Base-by-base conservation (phyloP, 805 yeast species). In the Suhomyces vadensis region DNA sequence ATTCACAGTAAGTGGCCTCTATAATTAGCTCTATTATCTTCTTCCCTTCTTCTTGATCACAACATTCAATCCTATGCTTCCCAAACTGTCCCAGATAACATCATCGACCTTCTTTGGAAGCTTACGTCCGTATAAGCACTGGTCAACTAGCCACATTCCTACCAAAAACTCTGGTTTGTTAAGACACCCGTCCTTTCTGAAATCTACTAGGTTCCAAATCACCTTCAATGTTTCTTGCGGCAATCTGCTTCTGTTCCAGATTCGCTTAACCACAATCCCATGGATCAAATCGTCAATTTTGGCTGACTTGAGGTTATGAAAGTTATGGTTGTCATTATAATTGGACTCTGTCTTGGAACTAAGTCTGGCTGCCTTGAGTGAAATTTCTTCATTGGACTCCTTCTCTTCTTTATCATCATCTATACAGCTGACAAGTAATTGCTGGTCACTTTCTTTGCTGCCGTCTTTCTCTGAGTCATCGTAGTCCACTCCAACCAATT, bases 91-190 rank as follows among this genome's bases (percentile, higher is more conserved):
- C 98, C 98, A 94, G 1, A 92, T 82, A 22, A 74, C 76, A 4
- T 77, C 79, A 31, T 78, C 82, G 5, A 94, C 78, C 29, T 65
- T 65, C 47, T 78, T 75, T 0, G 99, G 98, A 39, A 94, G 67
- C 61, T 94, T 94, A 31, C 95, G 74, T 0, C 99, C 99, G 60
- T 92, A 94, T 10, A 94, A 71, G 59, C 97, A 87, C 65, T 94
- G 99, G 63, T 94, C 99, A 2, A 94, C 91, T 4, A 91, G 65
- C 99, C 99, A 94, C 86, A 87, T 91, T 0, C 99, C 99, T n/a
- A 91, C 92, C 24, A 92, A 68, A 56, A 94, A 94, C 50, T 91
- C 92, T 27, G 82, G 83, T 49, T 87, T 79, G 52, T 83, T 85
- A 43, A 94, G 68, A 1, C 87, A 79, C 0, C 96, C 95, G 60